A percentile compares a stretch with the other conserved stretches of the same genome.
Conservation (phyloP, 768 basidiomycete genomes). For the Leucosporidium scottii region DNA sequence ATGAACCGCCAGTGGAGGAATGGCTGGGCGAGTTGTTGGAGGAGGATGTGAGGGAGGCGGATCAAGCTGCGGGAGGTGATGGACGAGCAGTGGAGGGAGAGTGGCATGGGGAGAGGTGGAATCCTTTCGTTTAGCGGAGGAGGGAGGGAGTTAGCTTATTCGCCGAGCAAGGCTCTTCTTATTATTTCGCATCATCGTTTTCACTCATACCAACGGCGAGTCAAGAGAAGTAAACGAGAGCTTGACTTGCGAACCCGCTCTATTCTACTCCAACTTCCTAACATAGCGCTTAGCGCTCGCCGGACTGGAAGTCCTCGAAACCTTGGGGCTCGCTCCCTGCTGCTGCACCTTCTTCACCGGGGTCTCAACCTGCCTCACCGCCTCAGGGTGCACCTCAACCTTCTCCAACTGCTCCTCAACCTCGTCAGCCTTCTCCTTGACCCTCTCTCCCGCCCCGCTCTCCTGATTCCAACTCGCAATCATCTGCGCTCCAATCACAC, state of each 20-base stretch:
- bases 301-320: conserved; percentile 1
- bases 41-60: no score
- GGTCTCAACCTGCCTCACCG: background rate
- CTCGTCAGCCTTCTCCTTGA: background rate
- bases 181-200: no score
- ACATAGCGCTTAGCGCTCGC: conserved; percentile 11
- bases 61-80: no score
- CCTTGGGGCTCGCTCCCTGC: background rate
- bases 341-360: background rate
- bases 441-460: background rate
- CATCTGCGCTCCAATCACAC: conserved; percentile 50
- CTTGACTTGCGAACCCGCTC: background rate
- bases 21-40: no score
- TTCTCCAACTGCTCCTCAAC: background rate
- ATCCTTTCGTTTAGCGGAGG: no score
- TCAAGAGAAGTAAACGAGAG: no score
- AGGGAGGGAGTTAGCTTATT: no score
- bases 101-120: no score
- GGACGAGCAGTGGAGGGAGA: no score
- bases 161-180: no score
- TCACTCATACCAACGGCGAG: no score
- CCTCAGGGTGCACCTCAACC: background rate
- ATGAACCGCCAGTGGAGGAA: no score
- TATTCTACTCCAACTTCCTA: conserved; percentile 13
- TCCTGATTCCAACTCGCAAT: conserved; percentile 19